Conservation (phyloP, 1,139 yeast genomes). For the Candida glucosophila region DNA sequence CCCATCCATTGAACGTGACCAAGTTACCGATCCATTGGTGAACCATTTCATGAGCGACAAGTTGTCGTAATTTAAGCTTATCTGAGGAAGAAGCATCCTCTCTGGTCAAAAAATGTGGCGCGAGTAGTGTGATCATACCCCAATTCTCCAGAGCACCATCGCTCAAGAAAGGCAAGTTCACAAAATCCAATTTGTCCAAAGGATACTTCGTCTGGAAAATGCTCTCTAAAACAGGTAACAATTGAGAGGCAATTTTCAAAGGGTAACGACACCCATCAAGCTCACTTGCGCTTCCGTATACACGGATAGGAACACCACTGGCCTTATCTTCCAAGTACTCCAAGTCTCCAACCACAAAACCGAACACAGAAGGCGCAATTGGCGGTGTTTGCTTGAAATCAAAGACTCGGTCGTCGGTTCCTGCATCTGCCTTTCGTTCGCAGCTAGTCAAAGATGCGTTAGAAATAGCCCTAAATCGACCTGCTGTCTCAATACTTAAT, state of each 20-base stretch:
- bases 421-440: conserved; percentile 13
- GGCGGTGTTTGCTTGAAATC: conserved; percentile 46
- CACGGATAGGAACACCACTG: conserved; percentile 31
- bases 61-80: conserved; percentile 34
- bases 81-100: conserved; percentile 14
- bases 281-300: conserved; percentile 51
- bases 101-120: conserved; percentile 39
- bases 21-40: conserved; percentile 75
- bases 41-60: conserved; percentile 60
- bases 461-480: conserved; percentile 41
- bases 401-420: conserved; percentile 18
- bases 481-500: conserved; percentile 36
- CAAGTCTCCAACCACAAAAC: conserved; percentile 59
- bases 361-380: conserved; percentile 55
- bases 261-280: conserved; percentile 35
- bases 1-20: conserved; percentile 60
- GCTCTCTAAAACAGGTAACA: conserved; percentile 37
- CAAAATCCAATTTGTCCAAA: conserved; percentile 52
- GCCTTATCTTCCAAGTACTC: conserved; percentile 36
- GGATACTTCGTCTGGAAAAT: conserved; percentile 43
- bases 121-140: conserved; percentile 55
- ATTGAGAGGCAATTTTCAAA: conserved; percentile 37
- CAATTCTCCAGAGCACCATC: conserved; percentile 80
- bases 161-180: conserved; percentile 57
- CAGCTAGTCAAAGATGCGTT: conserved; percentile 36